Evolutionary conservation across 352 stramenopile species (phyloP), one percentile per base, ranked within the genome.

Genomic region (Phytophthora niederhauseri): DNA sequence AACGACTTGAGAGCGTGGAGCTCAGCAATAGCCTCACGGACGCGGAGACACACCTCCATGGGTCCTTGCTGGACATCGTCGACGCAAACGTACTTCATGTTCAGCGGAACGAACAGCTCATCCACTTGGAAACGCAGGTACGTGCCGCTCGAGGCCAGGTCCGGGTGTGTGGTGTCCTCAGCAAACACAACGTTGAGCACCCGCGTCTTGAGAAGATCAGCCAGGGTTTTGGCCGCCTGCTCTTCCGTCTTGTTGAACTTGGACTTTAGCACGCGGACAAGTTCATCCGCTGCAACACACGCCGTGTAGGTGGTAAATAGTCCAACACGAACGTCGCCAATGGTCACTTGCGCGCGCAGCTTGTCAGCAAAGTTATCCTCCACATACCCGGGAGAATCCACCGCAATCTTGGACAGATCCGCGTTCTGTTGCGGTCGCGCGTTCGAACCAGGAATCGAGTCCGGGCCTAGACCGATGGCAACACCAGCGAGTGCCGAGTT

Each of bases 81-180:
- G 17, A 76, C 77, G 46, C 73, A 87, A 20, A 92, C 78, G 41
- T 95, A 92, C 65, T 91, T 91, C 67, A 89, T 89, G 63, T 96
- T 96, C 2, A 95, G 69, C 17, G 87, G 84, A 4, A 85, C 76
- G 65, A 92, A 93, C n/a, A 90, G 62, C 53, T 94, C 84, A 48
- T 96, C 89, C 22, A 96, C 84, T 82, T 94, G 89, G 57, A 96
- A 96, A 8, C 89, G 86, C 48, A 94, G 60, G 54, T 88, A 93
- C 19, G 87, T 93, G 61, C 82, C 74, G 2, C 68, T 69, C 28
- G 81, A 66, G 3, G 64, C 45, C 24, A 92, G 57, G 58, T 92
- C 81, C 8, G 84, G 84, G 30, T 81, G 61, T 12, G 54, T 70
- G 46, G 66, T 70, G 51, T 80, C 75, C 43, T 91, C 87, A 4